Evolutionary conservation across 2,329 filamentous ascomycete genomes (phyloP), one percentile per base, ranked within the genome.

Genomic region (Fusarium drepaniforme): DNA sequence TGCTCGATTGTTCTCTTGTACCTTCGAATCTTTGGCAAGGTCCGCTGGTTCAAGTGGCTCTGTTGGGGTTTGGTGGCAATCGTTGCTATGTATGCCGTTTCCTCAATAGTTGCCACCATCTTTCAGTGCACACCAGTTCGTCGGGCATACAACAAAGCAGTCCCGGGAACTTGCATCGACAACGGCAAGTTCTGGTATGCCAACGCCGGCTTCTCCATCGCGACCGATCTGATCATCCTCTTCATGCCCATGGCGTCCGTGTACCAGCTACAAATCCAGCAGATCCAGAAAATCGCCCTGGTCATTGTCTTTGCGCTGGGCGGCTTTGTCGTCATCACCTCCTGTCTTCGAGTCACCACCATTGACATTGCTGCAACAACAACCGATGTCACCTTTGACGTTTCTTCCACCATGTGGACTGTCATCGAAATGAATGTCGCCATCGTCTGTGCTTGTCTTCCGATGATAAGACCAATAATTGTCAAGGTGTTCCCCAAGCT

Each of bases 121-220:
- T 80, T 77, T 73, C 75, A 82, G 71, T 79, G 80, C 74, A 64
- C 65, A 37, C 79, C 76, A 69, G 79, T 89, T 30, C 66, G 75
- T 1, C 81, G 82, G 21, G 83, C 84, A 3, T 89, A 85, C 82
- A 80, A 87, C 71, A 84, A 83, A 67, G 75, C 73, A 4, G 74
- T 84, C 28, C 76, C 80, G 0, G 86, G 86, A 2, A 80, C 76
- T 3, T 88, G 86, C 78, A 84, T 88, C 73, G 81, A 85, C 68
- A 81, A 84, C 37, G 82, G 82, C 9, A 80, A 79, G 3, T 85
- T 86, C 71, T 88, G 86, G 86, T 85, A 86, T 67, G 83, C 85
- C 57, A 88, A 88, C 72, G 86, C 83, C 3, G 81, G 82, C 2
- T 84, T 85, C 72, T 87, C 85, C 67, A 85, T 88, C 51, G 68